Evolutionary conservation across 2,329 filamentous ascomycete species (phyloP).

Genomic region (Eutypa lata): DNA sequence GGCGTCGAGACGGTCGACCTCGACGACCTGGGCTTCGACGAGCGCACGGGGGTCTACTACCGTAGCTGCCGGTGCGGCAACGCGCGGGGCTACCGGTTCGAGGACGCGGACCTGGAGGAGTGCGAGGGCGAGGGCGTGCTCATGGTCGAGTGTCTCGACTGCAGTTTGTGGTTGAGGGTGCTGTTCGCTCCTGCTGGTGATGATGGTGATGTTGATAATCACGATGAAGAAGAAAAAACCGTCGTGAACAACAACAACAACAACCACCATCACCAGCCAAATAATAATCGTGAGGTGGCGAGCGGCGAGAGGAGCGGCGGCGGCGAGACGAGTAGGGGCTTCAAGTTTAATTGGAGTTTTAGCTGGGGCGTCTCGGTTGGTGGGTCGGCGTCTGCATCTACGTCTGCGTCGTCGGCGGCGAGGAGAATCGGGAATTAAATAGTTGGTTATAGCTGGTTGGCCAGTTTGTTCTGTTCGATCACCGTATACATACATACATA

Average conservation of each 20-base stretch:
- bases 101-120: conserved; percentile 58
- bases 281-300: neutral
- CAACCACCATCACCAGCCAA: neutral
- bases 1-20: conserved; percentile 64
- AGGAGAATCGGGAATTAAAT: neutral
- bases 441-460: neutral
- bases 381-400: conserved; percentile 14
- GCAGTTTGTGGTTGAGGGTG: conserved; percentile 64
- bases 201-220: conserved; percentile 1
- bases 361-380: conserved; percentile 25
- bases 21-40: conserved; percentile 59
- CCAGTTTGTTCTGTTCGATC: too few relatives aligned
- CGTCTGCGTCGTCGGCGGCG: conserved; percentile 9
- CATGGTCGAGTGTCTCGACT: conserved; percentile 63
- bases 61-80: conserved; percentile 63
- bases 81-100: conserved; percentile 55
- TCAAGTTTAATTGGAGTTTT: conserved; percentile 24
- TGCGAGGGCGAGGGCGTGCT: conserved; percentile 57
- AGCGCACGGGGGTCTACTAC: conserved; percentile 48
- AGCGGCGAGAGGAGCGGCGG: conserved; percentile 12
- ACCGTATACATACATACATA: too few relatives aligned
- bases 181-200: conserved; percentile 57
- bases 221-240: conserved; percentile 2
- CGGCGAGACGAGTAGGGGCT: conserved; percentile 15
- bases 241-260: neutral